Base-by-base conservation (phyloP, 805 yeast species). In the Lachancea cidri region DNA sequence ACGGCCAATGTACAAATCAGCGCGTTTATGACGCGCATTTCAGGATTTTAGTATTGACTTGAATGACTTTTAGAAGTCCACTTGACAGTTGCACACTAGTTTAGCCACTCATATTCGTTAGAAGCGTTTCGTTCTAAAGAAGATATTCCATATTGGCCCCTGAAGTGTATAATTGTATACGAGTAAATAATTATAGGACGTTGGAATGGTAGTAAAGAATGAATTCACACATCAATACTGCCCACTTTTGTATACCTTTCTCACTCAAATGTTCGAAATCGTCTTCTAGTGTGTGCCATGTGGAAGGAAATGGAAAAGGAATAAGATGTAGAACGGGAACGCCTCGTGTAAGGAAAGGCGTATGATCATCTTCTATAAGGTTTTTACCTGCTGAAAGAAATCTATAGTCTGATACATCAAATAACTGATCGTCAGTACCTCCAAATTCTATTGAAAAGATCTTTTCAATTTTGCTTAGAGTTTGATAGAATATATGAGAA, bases 281-380 rank as follows among this genome's bases (percentile, higher is more conserved):
- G 46, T 77, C 83, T 1, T 54, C 57, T 1, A 65, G 20, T 1
- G 73, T 74, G 47, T 77, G 83, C 83, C 83, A 77, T 7, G 50
- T 57, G 0, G 47, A 36, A 0, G 83, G 83, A 53, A 77, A 77
- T 6, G 61, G 64, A 4, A 54, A 43, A 1, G 83, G 80, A n/a
- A 77, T 75, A 33, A 77, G 49, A 50, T 77, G 83, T 39, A 77
- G 45, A 1, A 73, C 60, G 0, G 74, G 73, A 1, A 74, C 72
- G 0, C 77, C 77, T 4, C 62, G 55, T 11, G 56, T 52, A 29
- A 67, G 51, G 52, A 73, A 77, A 1, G 82, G 83, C 2, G 71
- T 47, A 48, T 77, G 83, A 45, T 77, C 83, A 53, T 77, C 83
- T n/a, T 38, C 60, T 39, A 51, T 55, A 7, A 50, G 27, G 1